Evolutionary conservation across 2,329 filamentous ascomycete genomes (phyloP).

Genomic region (Penicillium sp.): DNA sequence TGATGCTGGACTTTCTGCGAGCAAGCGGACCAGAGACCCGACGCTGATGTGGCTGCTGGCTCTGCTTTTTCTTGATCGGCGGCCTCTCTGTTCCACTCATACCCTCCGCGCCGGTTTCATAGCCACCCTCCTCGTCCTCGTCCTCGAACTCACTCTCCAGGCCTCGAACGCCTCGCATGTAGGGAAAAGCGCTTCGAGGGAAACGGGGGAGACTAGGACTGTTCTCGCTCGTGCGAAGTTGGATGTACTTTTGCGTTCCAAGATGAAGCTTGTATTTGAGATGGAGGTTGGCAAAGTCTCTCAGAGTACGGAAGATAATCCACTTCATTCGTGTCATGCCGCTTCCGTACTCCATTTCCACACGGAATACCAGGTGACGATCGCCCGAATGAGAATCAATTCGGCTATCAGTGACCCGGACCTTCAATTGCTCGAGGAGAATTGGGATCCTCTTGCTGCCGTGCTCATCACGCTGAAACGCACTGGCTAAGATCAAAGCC

Average conservation of each 20-base stretch:
- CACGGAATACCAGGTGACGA: conserved; percentile 82
- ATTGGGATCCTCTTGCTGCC: conserved; percentile 94
- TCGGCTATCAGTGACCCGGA: conserved; percentile 80
- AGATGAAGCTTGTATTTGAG: conserved; percentile 88
- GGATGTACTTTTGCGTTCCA: conserved; percentile 79
- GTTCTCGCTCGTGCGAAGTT: conserved; percentile 67
- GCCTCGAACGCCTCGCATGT: conserved; percentile 77
- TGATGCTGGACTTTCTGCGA: conserved; percentile 60
- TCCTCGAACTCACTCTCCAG: conserved; percentile 81
- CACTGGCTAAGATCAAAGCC: conserved; percentile 90
- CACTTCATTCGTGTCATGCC: conserved; percentile 96
- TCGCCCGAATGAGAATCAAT: conserved; percentile 60
- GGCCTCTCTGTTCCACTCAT: conserved; percentile 68
- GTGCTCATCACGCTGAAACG: conserved; percentile 97
- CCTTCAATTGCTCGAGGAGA: conserved; percentile 88
- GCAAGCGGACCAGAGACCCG: conserved; percentile 59
- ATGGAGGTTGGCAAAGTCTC: conserved; percentile 91
- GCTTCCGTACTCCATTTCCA: conserved; percentile 94
- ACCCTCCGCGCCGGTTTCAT: conserved; percentile 61
- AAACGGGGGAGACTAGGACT: conserved; percentile 85
- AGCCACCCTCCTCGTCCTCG: conserved; percentile 54
- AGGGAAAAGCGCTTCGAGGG: conserved; percentile 85
- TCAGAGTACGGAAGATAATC: conserved; percentile 83
- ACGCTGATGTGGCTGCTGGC: conserved; percentile 32
- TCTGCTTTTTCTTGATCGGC: conserved; percentile 51